Percentiles rank a stretch among this genome's conserved stretches.
These are phyloP conservation scores for Backusella westeae DNA, from an alignment of 192 early-diverging fungal species.

Conservation along the genomic window DNA sequence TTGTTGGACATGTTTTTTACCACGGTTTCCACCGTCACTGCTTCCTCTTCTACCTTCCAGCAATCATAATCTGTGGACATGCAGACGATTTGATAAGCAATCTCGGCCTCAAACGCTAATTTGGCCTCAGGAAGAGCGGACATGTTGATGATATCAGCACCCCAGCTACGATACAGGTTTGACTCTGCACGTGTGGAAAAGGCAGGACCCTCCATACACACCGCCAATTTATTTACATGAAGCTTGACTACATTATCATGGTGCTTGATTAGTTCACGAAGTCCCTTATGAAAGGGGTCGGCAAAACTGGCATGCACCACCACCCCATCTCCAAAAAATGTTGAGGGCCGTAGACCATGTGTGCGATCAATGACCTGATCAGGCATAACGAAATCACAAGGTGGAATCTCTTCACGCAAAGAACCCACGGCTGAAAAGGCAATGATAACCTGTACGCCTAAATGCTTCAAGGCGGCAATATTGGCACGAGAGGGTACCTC, in stretches of 20 bases:
- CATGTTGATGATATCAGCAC: constrained; percentile 97
- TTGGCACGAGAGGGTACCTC: constrained; percentile 95
- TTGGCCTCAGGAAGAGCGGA: constrained; percentile 94
- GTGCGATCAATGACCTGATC: constrained; percentile 97
- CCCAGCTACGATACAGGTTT: constrained; percentile 92
- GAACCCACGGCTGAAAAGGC: constrained; percentile 99
- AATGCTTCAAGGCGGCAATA: constrained; percentile 94
- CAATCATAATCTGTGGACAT: constrained; percentile 99
- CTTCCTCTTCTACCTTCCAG: constrained; percentile 76
- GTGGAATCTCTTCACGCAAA: constrained; percentile 89
- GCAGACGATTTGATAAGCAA: constrained; percentile 97
- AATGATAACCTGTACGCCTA: constrained; percentile 90
- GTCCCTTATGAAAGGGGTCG: constrained; percentile 82
- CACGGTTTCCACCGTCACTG: constrained; percentile 83
- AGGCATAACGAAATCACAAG: constrained; percentile 93
- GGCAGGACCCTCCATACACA: constrained; percentile 98
- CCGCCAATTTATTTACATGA: constrained; percentile 79
- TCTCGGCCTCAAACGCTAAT: constrained; percentile 97
- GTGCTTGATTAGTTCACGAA: constrained; percentile 69
- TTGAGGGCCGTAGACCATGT: constrained; percentile 87
- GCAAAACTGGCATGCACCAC: constrained; percentile 92
- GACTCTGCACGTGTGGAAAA: constrained; percentile 99
- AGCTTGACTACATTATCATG: constrained; percentile 49
- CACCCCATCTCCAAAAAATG: constrained; percentile 93
- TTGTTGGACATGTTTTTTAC: constrained; percentile 89